Evolutionary conservation across 2,329 filamentous ascomycete genomes (phyloP).

Genomic region (Aureobasidium pullulans): DNA sequence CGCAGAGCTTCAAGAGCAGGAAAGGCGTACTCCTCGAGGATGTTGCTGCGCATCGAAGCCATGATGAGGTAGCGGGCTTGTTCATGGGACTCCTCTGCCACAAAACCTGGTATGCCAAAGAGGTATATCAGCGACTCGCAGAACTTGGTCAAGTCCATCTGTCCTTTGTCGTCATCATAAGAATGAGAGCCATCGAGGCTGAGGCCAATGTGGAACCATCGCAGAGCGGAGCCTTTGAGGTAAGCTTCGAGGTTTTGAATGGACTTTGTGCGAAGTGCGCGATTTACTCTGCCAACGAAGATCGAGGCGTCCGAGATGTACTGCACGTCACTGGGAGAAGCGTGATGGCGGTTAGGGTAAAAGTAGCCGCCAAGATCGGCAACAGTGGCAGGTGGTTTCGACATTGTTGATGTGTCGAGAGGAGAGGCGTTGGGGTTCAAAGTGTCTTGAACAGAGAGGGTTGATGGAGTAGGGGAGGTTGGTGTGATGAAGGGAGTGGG

Average conservation of each 20-base stretch:
- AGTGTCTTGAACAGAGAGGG: too few species aligned
- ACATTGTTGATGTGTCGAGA: background rate
- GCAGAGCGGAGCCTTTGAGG: constrained; percentile 1
- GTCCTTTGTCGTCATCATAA: background rate
- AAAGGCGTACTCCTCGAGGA: background rate
- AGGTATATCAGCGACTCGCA: background rate
- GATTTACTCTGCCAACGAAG: constrained; percentile 3
- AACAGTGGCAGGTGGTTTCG: background rate
- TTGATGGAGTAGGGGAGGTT: background rate
- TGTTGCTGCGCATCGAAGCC: background rate
- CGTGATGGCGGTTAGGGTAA: background rate
- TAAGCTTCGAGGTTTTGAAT: background rate
- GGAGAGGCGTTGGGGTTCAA: background rate
- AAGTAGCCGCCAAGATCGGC: constrained; percentile 4
- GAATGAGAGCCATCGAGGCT: background rate
- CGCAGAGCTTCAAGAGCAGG: background rate
- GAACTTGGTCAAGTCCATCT: background rate
- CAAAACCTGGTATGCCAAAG: background rate
- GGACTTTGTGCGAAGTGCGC: background rate
- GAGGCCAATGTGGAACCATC: background rate
- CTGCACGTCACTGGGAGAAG: background rate
- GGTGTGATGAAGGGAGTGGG: background rate
- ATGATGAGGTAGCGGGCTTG: background rate
- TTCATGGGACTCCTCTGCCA: background rate
- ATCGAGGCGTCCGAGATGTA: background rate